Conservation (phyloP, 2,329 filamentous ascomycete species). For the Westerdykella aurantiaca region DNA sequence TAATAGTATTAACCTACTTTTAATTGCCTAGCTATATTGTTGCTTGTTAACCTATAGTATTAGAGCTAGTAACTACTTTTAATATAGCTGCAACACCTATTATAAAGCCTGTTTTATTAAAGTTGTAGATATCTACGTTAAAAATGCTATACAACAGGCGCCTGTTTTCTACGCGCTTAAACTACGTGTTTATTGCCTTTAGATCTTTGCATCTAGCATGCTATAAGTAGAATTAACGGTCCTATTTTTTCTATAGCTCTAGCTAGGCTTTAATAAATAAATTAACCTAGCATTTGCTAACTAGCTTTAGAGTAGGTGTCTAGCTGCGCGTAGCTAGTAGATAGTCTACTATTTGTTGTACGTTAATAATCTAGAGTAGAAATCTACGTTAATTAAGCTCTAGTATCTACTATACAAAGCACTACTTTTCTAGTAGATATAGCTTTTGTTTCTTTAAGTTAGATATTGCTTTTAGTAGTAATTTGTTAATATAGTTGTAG, state of each 20-base stretch:
- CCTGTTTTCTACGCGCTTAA: constrained; percentile 7
- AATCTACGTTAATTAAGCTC: no score
- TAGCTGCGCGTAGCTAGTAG: constrained; percentile 1
- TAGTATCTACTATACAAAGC: not conserved
- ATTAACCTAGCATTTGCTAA: constrained; percentile 6
- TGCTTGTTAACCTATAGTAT: constrained; percentile 1
- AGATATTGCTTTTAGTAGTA: no score
- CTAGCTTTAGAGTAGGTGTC: constrained; percentile 1
- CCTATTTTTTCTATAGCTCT: constrained; percentile 10
- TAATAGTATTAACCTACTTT: constrained; percentile 9
- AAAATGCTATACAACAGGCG: constrained; percentile 3
- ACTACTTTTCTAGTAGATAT: not conserved
- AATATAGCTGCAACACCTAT: constrained; percentile 20
- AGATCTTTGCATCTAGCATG: constrained; percentile 4
- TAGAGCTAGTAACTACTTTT: constrained; percentile 8
- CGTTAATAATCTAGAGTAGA: no score
- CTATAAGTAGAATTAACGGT: constrained; percentile 3
- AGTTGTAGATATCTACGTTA: constrained; percentile 12
- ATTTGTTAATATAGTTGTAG: no score
- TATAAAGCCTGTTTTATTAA: constrained; percentile 28
- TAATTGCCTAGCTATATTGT: constrained; percentile 9
- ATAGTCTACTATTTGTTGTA: no score
- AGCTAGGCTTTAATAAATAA: constrained; percentile 6
- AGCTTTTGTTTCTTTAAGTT: not conserved
- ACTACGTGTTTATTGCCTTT: constrained; percentile 3